phyloP scores from a whole-genome alignment of 345 rosid genomes.

The Ceriops tagal region DNA sequence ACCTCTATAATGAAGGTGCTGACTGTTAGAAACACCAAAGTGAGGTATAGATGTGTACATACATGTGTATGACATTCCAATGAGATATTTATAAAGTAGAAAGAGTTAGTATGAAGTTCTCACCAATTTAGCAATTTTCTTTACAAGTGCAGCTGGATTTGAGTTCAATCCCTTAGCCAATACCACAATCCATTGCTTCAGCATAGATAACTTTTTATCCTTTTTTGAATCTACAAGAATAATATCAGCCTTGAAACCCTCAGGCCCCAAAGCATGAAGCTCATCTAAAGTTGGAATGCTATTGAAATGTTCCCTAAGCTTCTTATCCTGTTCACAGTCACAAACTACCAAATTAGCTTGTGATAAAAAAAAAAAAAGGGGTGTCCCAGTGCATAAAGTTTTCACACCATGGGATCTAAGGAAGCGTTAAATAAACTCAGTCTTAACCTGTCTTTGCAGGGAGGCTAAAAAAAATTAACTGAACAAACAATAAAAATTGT shows the following conservation, averaged over 20 bases:
- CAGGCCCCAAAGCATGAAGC: conserved; percentile 74
- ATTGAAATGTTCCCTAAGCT: conserved; percentile 68
- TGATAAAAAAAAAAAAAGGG: not conserved
- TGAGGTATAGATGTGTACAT: not conserved
- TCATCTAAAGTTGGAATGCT: conserved; percentile 79
- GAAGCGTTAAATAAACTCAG: no score
- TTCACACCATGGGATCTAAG: no score
- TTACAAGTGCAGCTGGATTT: conserved; percentile 79
- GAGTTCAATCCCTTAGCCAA: conserved; percentile 83
- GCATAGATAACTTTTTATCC: conserved; percentile 85
- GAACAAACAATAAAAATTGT: not conserved
- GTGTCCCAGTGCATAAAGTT: no score
- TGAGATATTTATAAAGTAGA: conserved; percentile 1
- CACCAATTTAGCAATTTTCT: conserved; percentile 95
- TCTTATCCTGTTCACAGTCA: conserved; percentile 58
- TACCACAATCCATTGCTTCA: conserved; percentile 70
- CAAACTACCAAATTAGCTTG: conserved; percentile 7
- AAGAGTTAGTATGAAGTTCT: conserved; percentile 26
- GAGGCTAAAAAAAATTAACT: no score
- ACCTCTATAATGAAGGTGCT: not conserved
- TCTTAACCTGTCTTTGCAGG: no score
- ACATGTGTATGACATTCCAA: not conserved
- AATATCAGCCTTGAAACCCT: conserved; percentile 67
- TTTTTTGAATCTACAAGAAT: conserved; percentile 81
- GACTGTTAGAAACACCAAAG: not conserved